Base-by-base conservation (phyloP, 179 eudicot species). In the Sideroxylon spinosum region DNA sequence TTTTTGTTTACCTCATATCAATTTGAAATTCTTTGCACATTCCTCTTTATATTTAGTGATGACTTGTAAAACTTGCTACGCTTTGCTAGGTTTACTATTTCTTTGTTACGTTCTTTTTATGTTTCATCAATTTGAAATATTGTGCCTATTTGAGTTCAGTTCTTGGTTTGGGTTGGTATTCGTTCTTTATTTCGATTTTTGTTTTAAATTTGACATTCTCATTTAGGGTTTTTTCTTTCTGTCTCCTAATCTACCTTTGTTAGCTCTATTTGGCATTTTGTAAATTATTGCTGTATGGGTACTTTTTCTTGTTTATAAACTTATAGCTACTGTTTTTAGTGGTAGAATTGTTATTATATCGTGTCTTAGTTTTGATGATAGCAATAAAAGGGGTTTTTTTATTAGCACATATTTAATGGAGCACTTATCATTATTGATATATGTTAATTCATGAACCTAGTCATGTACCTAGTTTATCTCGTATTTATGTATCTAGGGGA, bases 161-260 rank as follows among this genome's bases (percentile, higher is more conserved):
- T 76, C 6, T 49, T 52, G 59, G 5, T 76, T 64, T 65, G 16
- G 19, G 26, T 16, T 62, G 32, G 71, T 10, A 55, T 22, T 52
- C 48, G 37, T 26, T 75, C 7, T 49, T 23, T 52, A 13, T 46
- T 75, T 12, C 46, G 9, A 59, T 60, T 8, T 74, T 12, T 48
- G 11, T 61, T 46, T 46, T 7, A 22, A 76, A 49, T 7, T 68
- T 66, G 25, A 49, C 16, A 25, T 26, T 76, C 37, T 62, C 61
- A 25, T 22, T 70, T 62, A 14, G 70, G 70, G 78, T 49, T 29
- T 62, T 65, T 52, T 62, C 50, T 76, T 71, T 71, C 22, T 71
- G 74, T 71, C 44, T 50, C 61, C 63, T 23, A 23, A 55, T 55
- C 75, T 53, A 25, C 55, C 75, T 72, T 8, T 17, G 49, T 37